Conservation (phyloP, 2,329 filamentous ascomycete species). For the Ceratocystis colombiana region DNA sequence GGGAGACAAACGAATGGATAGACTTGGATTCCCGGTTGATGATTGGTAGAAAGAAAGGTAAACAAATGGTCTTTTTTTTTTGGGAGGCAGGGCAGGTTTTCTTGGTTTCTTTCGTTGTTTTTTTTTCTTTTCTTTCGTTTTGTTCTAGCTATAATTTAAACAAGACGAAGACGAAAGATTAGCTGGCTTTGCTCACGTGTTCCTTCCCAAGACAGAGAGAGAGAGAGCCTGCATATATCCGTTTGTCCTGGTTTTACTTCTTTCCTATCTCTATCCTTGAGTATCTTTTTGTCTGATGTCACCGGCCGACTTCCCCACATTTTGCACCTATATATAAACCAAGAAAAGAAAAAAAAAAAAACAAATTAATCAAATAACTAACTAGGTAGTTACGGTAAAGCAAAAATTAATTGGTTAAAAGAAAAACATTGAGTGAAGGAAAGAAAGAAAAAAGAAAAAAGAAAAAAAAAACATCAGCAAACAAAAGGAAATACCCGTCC, state of each 20-base stretch:
- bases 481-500: too few relatives aligned
- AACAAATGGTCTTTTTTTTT: not conserved
- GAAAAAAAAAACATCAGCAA: not conserved
- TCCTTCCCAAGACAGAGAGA: not conserved
- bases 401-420: too few relatives aligned
- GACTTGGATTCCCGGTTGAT: not conserved
- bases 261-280: not conserved
- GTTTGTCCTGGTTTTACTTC: not conserved
- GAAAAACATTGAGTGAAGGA: not conserved
- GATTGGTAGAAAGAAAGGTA: not conserved
- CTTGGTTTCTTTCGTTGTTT: not conserved
- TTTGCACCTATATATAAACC: too few relatives aligned
- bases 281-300: too few relatives aligned
- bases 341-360: too few relatives aligned
- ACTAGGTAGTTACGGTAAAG: too few relatives aligned
- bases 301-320: too few relatives aligned
- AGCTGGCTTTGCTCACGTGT: slow-evolving; percentile 17
- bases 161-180: not conserved
- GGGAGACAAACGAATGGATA: not conserved
- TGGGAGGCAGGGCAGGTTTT: not conserved
- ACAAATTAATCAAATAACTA: too few relatives aligned
- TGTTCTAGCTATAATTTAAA: slow-evolving; percentile 11
- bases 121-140: slow-evolving; percentile 1
- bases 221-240: too few relatives aligned
- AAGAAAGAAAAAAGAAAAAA: slow-evolving; percentile 2